A percentile compares a stretch with the other conserved stretches of the same genome.
phyloP scores from a whole-genome alignment of 176 grass and related monocot genomes.

The Carex parvula region DNA sequence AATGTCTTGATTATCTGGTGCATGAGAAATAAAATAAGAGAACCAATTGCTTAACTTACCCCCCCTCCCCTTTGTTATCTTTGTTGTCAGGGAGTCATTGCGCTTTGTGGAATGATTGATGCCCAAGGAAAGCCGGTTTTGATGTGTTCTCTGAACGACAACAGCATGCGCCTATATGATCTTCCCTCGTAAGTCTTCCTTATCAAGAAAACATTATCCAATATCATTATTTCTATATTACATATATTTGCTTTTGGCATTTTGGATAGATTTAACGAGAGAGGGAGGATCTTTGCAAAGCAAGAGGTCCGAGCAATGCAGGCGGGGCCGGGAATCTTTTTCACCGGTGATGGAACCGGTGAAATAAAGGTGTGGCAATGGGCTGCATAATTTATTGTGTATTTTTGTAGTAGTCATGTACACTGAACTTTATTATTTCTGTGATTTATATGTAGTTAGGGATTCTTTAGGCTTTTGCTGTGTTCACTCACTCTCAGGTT shows the following conservation, averaged over 20 bases:
- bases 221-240: conserved; percentile 4
- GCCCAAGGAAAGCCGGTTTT: conserved; percentile 79
- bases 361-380: conserved; percentile 93
- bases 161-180: conserved; percentile 70
- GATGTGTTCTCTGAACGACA: conserved; percentile 86
- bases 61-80: not conserved
- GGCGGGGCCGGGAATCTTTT: conserved; percentile 85
- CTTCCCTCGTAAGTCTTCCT: conserved; percentile 81
- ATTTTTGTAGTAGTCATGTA: not conserved
- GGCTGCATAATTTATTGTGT: not conserved
- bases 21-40: not conserved
- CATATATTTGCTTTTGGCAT: conserved; percentile 5
- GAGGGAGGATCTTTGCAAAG: conserved; percentile 75
- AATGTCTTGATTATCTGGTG: not conserved
- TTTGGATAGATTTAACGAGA: conserved; percentile 74
- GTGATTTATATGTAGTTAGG: no score
- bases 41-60: conserved; percentile 5
- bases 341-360: conserved; percentile 87
- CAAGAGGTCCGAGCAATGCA: conserved; percentile 79
- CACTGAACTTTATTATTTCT: no score
- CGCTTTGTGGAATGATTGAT: conserved; percentile 76
- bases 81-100: conserved; percentile 64
- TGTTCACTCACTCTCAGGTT: no score
- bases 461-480: no score
- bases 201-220: conserved; percentile 19